Evolutionary conservation across 805 yeast species (phyloP), one percentile per base, ranked within the genome.

Genomic region (Ogataea allantospora): DNA sequence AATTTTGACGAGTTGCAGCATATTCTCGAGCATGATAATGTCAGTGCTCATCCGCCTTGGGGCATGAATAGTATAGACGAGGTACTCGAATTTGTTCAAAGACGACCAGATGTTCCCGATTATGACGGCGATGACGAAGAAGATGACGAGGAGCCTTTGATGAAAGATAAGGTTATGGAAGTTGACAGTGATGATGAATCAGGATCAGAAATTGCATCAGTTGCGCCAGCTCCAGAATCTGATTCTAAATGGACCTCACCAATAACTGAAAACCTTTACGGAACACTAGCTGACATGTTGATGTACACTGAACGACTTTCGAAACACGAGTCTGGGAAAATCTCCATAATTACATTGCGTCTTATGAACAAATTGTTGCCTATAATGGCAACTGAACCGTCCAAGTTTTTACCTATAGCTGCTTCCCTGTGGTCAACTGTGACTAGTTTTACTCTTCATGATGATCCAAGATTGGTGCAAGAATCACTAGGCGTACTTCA

Each of bases 221-320:
- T 50, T 22, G 33, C 44, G 11, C 44, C 55, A 2, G 66, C 58
- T 9, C 46, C 38, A 1, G 57, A 55, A n/a, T 49, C 47, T 7
- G 54, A 47, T 24, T 38, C 66, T 11, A 66, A 67, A 21, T 88
- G 96, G 96, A 48, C 54, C 0, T 81, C 91, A 0, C 78, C 80
- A 0, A 65, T 89, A 0, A 84, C 95, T 0, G 64, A 71, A 27
- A 62, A 69, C 2, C 63, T 83, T 0, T 91, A 86, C 57, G 56
- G 61, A 26, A 63, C 80, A 2, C 61, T 85, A 1, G 75, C 78
- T 29, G 75, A 76, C 38, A 78, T 91, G 3, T 67, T 78, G 36
- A 72, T 68, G 5, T 86, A 88, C 55, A 82, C 91, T 6, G 83
- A 85, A 37, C 65, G 86, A 41, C 35, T 76, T 22, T 61, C 87